Base-by-base conservation (phyloP, 306 rosid genomes). In the Cucurbita pepo region DNA sequence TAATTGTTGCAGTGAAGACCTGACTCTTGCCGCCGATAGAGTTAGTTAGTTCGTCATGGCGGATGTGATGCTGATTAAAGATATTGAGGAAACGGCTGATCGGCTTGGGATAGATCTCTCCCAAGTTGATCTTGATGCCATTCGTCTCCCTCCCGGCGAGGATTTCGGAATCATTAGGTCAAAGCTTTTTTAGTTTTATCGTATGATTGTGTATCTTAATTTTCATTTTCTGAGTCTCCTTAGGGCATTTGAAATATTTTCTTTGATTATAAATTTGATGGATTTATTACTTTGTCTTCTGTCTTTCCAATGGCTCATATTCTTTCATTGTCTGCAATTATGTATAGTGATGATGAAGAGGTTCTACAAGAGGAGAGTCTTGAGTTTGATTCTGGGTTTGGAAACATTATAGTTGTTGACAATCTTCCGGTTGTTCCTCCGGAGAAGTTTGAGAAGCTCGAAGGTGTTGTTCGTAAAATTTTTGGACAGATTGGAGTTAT, bases 381-480 rank as follows among this genome's bases (percentile, higher is more conserved):
- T 1, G 96, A 89, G 78, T 77, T 76, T 12, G 93, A 91, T 4
- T 56, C 91, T 56, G 97, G 96, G 10, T 89, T 91, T 44, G 85
- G 87, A 1, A 91, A 82, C 82, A 82, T 87, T 25, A 85, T 91
- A 7, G 83, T 91, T 5, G 97, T 91, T 3, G 96, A 87, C 59
- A 91, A 91, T 52, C 86, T 89, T 3, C 97, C 96, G 0, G 83
- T 86, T 41, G 97, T 91, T 52, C 90, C 97, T 0, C 52, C 16
- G 18, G 96, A 87, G 71, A 91, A 91, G 71, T 86, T 83, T 21
- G 94, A 85, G 75, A 91, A 91, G 70, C 88, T 91, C 0, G 94
- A 87, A 72, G 87, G 84, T 0, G 97, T 91, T 0, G 73, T 91
- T 11, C 77, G 88, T 0, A 91, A 91, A 74, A 91, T 91, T 13